A percentile compares a stretch with the other conserved stretches of the same genome.
Evolutionary conservation across 495 filamentous ascomycete species (phyloP).

Genomic region (Xylaria cubensis): DNA sequence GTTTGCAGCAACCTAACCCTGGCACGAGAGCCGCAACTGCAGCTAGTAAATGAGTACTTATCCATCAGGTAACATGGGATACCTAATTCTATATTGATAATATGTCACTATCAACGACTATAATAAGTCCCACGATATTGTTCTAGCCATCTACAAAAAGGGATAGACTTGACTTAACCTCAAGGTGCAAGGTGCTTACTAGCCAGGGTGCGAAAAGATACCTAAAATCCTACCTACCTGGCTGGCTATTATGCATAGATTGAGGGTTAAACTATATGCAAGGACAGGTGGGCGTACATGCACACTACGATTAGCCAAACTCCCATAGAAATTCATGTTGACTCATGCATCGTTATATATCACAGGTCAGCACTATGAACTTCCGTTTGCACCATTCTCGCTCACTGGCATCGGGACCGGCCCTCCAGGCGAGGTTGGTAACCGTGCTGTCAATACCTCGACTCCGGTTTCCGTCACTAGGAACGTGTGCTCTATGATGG

Average conservation of each 20-base stretch:
- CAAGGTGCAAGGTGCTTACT: not conserved
- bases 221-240: not conserved
- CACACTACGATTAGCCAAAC: not conserved
- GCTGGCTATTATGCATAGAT: not conserved
- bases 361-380: constrained; percentile 5
- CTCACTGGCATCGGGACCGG: constrained; percentile 68
- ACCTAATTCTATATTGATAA: not conserved
- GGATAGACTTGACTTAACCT: not conserved
- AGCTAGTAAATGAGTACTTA: not conserved
- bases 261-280: not conserved
- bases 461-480: constrained; percentile 93
- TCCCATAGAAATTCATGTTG: not conserved
- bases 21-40: not conserved
- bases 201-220: not conserved
- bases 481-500: constrained; percentile 79
- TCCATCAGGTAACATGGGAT: not conserved
- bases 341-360: constrained; percentile 1
- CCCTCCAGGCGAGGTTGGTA: constrained; percentile 83
- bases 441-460: constrained; percentile 88
- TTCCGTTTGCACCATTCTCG: constrained; percentile 30
- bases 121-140: not conserved
- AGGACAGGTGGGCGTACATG: not conserved
- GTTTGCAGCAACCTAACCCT: too few relatives aligned
- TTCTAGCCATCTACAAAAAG: too few relatives aligned
- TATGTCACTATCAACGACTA: not conserved